Percentiles rank a stretch among this genome's conserved stretches.
These are phyloP conservation scores for Aureococcus anophagefferens DNA, from an alignment of 108 stramenopile genomes.

Conservation along the genomic window DNA sequence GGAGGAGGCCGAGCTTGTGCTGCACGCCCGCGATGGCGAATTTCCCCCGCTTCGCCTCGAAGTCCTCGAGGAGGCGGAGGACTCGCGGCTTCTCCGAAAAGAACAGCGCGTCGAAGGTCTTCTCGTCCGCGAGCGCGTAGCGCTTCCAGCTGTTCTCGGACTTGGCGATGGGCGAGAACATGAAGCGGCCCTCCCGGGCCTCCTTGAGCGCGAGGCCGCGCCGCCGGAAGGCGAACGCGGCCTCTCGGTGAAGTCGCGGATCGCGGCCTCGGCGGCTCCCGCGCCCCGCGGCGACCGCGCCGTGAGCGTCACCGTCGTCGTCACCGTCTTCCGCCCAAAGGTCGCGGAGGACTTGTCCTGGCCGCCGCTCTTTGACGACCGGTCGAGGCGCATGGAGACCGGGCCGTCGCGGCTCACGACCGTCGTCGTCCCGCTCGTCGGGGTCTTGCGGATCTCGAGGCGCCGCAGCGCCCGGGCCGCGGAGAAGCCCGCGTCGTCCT, in stretches of 20 bases:
- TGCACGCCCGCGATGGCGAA: constrained; percentile 65
- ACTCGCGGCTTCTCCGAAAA: constrained; percentile 55
- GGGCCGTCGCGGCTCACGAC: too few species aligned
- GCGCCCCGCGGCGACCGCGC: too few species aligned
- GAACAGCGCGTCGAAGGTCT: constrained; percentile 63
- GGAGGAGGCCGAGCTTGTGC: constrained; percentile 54
- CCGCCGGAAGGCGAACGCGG: constrained; percentile 32
- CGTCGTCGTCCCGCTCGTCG: too few species aligned
- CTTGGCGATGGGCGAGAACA: constrained; percentile 25
- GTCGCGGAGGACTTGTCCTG: too few species aligned
- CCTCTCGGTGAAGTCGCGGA: constrained; percentile 22
- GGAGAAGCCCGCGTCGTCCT: constrained; percentile 13
- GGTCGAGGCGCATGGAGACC: constrained; percentile 9
- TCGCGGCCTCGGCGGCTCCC: neutral
- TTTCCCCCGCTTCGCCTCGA: constrained; percentile 47
- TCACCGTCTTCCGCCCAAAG: constrained; percentile 1
- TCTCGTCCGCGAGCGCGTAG: constrained; percentile 56
- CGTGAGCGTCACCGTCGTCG: neutral
- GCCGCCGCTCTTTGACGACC: neutral
- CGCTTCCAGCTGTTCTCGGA: constrained; percentile 40
- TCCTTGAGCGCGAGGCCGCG: neutral
- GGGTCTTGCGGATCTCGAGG: constrained; percentile 32
- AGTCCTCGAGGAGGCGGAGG: constrained; percentile 41
- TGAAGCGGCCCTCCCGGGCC: constrained; percentile 28
- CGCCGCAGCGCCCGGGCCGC: constrained; percentile 16